These are phyloP conservation scores for Phoenix roebelenii DNA, from an alignment of 176 grass and related monocot genomes.

Conservation along the genomic window DNA sequence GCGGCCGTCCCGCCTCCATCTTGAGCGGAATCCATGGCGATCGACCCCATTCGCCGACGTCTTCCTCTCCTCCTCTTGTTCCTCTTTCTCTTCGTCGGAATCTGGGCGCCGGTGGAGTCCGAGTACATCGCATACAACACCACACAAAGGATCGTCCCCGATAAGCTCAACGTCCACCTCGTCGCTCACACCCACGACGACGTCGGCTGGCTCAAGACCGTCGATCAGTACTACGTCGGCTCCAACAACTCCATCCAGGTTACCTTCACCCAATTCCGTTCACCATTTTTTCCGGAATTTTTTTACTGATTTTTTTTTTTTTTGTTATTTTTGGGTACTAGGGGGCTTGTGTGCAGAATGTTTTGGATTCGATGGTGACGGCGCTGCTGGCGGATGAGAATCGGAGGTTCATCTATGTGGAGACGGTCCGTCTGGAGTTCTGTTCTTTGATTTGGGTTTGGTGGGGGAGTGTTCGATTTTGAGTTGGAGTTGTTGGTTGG, in stretches of 20 bases:
- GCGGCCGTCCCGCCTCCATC: too few relatives aligned
- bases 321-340: slow-evolving; percentile 11
- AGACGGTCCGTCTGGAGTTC: slow-evolving; percentile 38
- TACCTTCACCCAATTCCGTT: too few relatives aligned
- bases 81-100: not conserved
- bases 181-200: slow-evolving; percentile 75
- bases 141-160: slow-evolving; percentile 42
- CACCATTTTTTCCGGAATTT: not conserved
- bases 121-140: slow-evolving; percentile 89
- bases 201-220: slow-evolving; percentile 77
- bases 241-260: slow-evolving; percentile 87
- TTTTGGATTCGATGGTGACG: slow-evolving; percentile 69
- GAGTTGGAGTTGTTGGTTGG: not conserved
- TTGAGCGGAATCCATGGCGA: too few relatives aligned
- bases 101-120: slow-evolving; percentile 16
- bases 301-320: slow-evolving; percentile 1
- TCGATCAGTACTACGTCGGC: slow-evolving; percentile 79
- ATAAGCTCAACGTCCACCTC: slow-evolving; percentile 70
- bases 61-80: not conserved
- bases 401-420: slow-evolving; percentile 84
- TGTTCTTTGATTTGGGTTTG: not conserved
- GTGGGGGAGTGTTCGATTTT: slow-evolving; percentile 3
- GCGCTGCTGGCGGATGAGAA: slow-evolving; percentile 81
- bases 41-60: not conserved
- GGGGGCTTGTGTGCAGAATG: slow-evolving; percentile 79